phyloP scores from a whole-genome alignment of 495 filamentous ascomycete species.

The Aspergillus olivimuriae region DNA sequence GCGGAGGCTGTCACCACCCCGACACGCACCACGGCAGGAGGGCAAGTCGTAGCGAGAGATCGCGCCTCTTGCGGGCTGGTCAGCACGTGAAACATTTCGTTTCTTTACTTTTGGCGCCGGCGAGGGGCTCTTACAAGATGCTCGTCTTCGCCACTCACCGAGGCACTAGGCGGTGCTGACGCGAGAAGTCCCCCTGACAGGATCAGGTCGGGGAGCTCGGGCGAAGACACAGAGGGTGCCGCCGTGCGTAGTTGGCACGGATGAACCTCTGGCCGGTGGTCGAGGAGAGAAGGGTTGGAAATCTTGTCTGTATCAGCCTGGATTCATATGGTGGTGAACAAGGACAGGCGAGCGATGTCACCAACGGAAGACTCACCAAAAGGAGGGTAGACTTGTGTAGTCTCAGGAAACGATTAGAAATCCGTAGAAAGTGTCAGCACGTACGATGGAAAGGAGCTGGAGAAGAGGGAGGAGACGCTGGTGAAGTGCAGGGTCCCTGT shows the following conservation, averaged over 20 bases:
- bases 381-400: too few species aligned
- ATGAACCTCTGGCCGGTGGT: background rate
- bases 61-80: too few species aligned
- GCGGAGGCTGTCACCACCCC: constrained; percentile 18
- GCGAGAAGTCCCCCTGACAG: background rate
- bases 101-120: background rate
- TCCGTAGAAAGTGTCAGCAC: too few species aligned
- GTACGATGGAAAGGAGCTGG: background rate
- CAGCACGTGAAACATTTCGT: too few species aligned
- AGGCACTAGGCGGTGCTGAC: background rate
- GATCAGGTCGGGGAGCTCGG: background rate
- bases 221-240: too few species aligned
- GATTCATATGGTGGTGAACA: background rate
- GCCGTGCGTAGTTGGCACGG: too few species aligned
- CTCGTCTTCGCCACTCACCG: background rate
- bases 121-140: constrained; percentile 2
- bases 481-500: too few species aligned
- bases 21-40: background rate
- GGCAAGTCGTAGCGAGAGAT: background rate
- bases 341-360: background rate
- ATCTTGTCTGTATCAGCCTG: too few species aligned
- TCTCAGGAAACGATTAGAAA: background rate
- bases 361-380: too few species aligned
- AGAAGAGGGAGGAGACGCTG: background rate
- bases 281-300: background rate